Percentiles rank a stretch among this genome's conserved stretches.
phyloP scores from a whole-genome alignment of 306 rosid genomes.

The Citrullus amarus region DNA sequence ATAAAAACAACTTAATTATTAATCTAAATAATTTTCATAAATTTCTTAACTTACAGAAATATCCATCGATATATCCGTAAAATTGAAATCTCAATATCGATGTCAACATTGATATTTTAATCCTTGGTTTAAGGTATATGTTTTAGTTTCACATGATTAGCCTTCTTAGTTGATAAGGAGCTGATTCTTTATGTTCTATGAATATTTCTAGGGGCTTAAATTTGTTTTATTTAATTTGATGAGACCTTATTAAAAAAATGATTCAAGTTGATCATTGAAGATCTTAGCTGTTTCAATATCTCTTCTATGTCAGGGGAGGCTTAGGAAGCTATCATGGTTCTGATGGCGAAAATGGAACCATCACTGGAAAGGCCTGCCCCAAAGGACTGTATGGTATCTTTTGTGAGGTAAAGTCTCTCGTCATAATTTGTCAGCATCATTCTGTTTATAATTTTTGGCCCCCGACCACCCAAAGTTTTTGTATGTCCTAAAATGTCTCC shows the following conservation, averaged over 20 bases:
- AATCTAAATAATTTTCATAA: too few species aligned
- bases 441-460: not conserved
- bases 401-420: slow-evolving; percentile 54
- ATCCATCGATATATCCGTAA: too few species aligned
- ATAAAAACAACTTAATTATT: too few species aligned
- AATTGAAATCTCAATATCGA: too few species aligned
- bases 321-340: slow-evolving; percentile 70
- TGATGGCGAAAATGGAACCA: slow-evolving; percentile 72
- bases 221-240: not conserved
- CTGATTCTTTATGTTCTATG: not conserved
- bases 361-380: slow-evolving; percentile 77
- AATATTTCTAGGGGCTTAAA: not conserved
- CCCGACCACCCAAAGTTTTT: not conserved
- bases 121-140: too few species aligned
- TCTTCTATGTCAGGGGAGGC: slow-evolving; percentile 62
- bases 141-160: not conserved
- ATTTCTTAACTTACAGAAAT: too few species aligned
- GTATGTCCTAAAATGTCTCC: not conserved
- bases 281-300: not conserved
- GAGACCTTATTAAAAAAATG: not conserved
- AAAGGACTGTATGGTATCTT: slow-evolving; percentile 80
- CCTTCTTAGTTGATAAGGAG: not conserved
- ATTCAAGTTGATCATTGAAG: too few species aligned
- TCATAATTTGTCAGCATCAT: not conserved
- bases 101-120: too few species aligned